Conservation (phyloP, 2,329 filamentous ascomycete genomes). For the Xylaria sp. region DNA sequence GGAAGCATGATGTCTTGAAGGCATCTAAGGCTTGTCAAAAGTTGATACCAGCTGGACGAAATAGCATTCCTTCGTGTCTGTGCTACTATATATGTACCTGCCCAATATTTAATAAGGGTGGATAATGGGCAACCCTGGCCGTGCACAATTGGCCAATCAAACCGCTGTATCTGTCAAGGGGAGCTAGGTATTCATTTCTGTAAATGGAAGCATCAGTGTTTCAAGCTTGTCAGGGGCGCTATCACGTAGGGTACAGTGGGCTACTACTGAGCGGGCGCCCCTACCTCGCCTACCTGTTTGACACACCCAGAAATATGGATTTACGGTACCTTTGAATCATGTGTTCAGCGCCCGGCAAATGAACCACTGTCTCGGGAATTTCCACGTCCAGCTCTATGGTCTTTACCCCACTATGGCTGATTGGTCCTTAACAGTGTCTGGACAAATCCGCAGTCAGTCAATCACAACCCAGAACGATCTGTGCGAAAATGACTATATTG, state of each 20-base stretch:
- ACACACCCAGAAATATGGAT: constrained; percentile 5
- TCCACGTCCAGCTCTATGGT: constrained; percentile 7
- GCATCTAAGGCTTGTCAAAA: constrained; percentile 18
- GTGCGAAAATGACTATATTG: not conserved
- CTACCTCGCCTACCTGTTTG: too few relatives aligned
- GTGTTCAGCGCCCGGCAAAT: not conserved
- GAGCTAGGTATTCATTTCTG: constrained; percentile 20
- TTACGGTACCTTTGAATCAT: not conserved
- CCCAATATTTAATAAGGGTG: constrained; percentile 29
- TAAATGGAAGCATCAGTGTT: constrained; percentile 32
- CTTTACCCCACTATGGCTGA: not conserved
- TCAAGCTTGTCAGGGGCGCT: constrained; percentile 25
- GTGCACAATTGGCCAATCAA: constrained; percentile 28
- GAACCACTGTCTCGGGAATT: constrained; percentile 20
- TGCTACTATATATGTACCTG: constrained; percentile 2
- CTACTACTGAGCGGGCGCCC: not conserved
- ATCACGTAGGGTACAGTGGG: not conserved
- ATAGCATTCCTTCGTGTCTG: constrained; percentile 7
- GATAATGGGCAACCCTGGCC: constrained; percentile 4
- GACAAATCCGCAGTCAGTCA: not conserved
- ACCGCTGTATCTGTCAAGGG: not conserved
- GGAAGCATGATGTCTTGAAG: not conserved
- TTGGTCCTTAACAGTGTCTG: not conserved
- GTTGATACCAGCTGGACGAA: constrained; percentile 15
- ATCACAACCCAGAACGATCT: constrained; percentile 17